Percentiles rank a stretch among this genome's conserved stretches.
These are phyloP conservation scores for Xylogone sp. DNA, from an alignment of 2,329 filamentous ascomycete genomes.

Conservation along the genomic window DNA sequence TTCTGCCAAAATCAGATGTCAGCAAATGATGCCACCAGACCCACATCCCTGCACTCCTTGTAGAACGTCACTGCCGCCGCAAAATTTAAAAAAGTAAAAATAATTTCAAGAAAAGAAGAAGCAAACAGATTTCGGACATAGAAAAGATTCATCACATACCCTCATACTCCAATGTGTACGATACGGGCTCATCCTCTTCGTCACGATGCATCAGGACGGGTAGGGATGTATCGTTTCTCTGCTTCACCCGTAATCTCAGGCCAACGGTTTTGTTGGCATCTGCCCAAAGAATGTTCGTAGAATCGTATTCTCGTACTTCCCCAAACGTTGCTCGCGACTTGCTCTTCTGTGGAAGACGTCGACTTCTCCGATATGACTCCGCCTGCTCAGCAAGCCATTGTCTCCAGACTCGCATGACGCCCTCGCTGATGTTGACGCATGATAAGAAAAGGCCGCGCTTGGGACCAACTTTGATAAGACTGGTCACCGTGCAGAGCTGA, in stretches of 20 bases:
- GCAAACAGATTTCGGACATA: too few species aligned
- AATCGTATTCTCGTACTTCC: slow-evolving; percentile 21
- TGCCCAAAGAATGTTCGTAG: slow-evolving; percentile 61
- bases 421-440: slow-evolving; percentile 62
- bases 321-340: slow-evolving; percentile 3
- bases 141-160: too few species aligned
- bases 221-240: slow-evolving; percentile 40
- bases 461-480: slow-evolving; percentile 63
- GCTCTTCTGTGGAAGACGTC: not conserved
- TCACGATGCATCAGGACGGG: slow-evolving; percentile 43
- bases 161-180: slow-evolving; percentile 69
- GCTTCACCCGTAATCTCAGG: slow-evolving; percentile 60
- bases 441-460: slow-evolving; percentile 58
- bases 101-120: too few species aligned
- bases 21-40: not conserved
- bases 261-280: slow-evolving; percentile 61
- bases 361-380: not conserved
- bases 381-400: slow-evolving; percentile 57
- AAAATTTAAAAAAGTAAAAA: too few species aligned
- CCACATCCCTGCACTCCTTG: too few species aligned
- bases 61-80: too few species aligned
- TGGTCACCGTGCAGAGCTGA: slow-evolving; percentile 66
- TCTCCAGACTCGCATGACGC: slow-evolving; percentile 67
- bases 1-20: slow-evolving; percentile 42
- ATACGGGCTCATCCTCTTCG: slow-evolving; percentile 63